Conservation (phyloP, 1,139 yeast species). For the Hyphopichia buzzinii region DNA sequence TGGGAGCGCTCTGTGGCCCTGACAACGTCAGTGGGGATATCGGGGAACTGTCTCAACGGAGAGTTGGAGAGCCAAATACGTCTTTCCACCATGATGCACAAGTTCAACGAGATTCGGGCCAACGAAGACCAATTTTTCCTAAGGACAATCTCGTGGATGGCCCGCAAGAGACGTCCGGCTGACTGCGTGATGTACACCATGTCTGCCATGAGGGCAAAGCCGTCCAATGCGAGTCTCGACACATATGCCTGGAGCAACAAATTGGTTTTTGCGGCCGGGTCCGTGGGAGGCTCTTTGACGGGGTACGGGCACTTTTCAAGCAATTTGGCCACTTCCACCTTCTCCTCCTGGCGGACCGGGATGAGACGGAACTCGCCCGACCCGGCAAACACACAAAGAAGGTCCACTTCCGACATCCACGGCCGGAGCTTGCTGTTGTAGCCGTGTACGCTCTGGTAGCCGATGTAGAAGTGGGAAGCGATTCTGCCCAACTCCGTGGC, state of each 20-base stretch:
- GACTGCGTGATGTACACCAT: slow-evolving; percentile 93
- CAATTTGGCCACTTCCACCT: slow-evolving; percentile 67
- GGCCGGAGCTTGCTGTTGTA: slow-evolving; percentile 65
- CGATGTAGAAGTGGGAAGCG: slow-evolving; percentile 84
- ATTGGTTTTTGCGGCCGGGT: slow-evolving; percentile 77
- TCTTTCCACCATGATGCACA: slow-evolving; percentile 78
- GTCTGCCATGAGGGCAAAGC: slow-evolving; percentile 90
- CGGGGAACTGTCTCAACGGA: slow-evolving; percentile 80
- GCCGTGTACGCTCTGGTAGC: slow-evolving; percentile 63
- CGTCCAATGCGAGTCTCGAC: slow-evolving; percentile 71
- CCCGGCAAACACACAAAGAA: slow-evolving; percentile 70
- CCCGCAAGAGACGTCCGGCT: slow-evolving; percentile 85
- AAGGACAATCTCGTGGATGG: slow-evolving; percentile 76
- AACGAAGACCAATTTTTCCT: slow-evolving; percentile 71
- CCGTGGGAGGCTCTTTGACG: slow-evolving; percentile 66
- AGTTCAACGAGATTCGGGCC: slow-evolving; percentile 54
- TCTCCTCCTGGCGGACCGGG: slow-evolving; percentile 86
- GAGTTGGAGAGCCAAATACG: slow-evolving; percentile 84
- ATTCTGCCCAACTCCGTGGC: slow-evolving; percentile 82
- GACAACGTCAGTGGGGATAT: slow-evolving; percentile 68
- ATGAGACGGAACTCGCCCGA: slow-evolving; percentile 86
- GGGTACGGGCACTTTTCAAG: slow-evolving; percentile 84
- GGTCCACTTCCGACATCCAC: slow-evolving; percentile 66
- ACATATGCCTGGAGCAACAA: slow-evolving; percentile 82
- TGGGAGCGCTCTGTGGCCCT: slow-evolving; percentile 76